These are phyloP conservation scores for Mycena floridula DNA, from an alignment of 768 basidiomycete species.

Conservation along the genomic window DNA sequence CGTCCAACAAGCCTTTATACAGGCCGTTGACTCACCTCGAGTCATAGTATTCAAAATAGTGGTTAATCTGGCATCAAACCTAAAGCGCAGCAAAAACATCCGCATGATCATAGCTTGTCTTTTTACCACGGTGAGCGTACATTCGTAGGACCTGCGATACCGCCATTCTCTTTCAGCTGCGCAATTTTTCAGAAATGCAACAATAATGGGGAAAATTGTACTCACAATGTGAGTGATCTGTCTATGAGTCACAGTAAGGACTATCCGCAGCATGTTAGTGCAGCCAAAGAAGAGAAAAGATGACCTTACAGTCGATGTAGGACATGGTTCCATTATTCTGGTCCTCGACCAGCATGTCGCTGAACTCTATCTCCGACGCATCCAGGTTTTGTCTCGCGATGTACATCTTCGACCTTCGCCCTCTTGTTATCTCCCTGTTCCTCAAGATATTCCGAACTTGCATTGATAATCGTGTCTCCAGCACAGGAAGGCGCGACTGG, in stretches of 20 bases:
- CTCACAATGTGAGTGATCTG: conserved; percentile 44
- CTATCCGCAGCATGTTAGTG: conserved; percentile 17
- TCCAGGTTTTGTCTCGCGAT: conserved; percentile 92
- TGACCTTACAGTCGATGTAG: conserved; percentile 74
- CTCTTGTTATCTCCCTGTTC: conserved; percentile 50
- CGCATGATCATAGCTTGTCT: too few species aligned
- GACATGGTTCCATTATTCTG: conserved; percentile 94
- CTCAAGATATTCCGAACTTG: conserved; percentile 87
- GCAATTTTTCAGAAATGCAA: not conserved
- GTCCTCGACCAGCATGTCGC: conserved; percentile 96
- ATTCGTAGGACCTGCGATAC: not conserved
- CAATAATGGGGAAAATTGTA: conserved; percentile 2
- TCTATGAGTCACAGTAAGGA: conserved; percentile 42
- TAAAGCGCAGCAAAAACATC: too few species aligned
- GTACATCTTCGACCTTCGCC: conserved; percentile 49
- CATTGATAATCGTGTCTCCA: conserved; percentile 70
- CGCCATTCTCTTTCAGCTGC: not conserved
- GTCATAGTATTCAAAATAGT: too few species aligned
- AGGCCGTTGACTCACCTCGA: too few species aligned
- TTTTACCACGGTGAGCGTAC: conserved; percentile 2
- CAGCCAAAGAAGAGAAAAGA: conserved; percentile 1
- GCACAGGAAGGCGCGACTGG: conserved; percentile 63
- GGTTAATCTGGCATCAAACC: too few species aligned
- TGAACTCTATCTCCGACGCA: conserved; percentile 89
- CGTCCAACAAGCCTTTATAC: too few species aligned